phyloP scores from a whole-genome alignment of 1,284 basidiomycete species.

The Austroboletus novae-zelandiae region DNA sequence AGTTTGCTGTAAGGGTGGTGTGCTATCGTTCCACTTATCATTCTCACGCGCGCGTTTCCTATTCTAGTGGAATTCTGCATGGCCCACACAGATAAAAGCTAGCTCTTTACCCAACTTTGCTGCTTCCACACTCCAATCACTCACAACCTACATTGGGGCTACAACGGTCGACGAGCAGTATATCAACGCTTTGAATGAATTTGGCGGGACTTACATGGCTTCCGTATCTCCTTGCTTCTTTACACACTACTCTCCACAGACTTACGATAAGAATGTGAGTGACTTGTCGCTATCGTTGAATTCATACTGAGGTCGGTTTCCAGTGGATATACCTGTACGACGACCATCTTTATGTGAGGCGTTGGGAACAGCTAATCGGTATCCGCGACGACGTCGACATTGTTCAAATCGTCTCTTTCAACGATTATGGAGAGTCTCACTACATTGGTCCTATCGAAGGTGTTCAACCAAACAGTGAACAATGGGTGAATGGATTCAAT shows the following conservation, averaged over 20 bases:
- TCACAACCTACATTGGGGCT: conserved; percentile 44
- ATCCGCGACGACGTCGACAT: conserved; percentile 61
- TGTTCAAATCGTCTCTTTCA: conserved; percentile 64
- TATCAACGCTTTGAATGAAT: conserved; percentile 36
- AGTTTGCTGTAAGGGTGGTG: conserved; percentile 49
- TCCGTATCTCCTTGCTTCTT: conserved; percentile 76
- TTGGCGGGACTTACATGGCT: conserved; percentile 33
- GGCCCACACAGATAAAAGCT: conserved; percentile 57
- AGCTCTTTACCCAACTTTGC: conserved; percentile 36
- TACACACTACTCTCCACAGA: conserved; percentile 65
- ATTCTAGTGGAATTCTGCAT: conserved; percentile 61
- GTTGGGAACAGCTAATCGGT: conserved; percentile 72
- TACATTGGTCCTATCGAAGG: conserved; percentile 69
- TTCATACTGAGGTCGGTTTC: conserved; percentile 4
- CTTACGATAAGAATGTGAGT: conserved; percentile 80
- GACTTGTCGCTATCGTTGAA: neutral
- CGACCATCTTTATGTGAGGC: conserved; percentile 67
- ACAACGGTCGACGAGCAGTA: conserved; percentile 50
- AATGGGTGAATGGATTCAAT: conserved; percentile 65
- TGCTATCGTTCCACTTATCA: neutral
- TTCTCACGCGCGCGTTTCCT: neutral
- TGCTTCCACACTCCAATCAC: conserved; percentile 29
- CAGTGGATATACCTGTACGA: conserved; percentile 68
- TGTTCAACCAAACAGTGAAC: conserved; percentile 58
- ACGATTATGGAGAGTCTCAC: conserved; percentile 58